Evolutionary conservation across 805 yeast genomes (phyloP).

Genomic region (Yamadazyma laniorum): DNA sequence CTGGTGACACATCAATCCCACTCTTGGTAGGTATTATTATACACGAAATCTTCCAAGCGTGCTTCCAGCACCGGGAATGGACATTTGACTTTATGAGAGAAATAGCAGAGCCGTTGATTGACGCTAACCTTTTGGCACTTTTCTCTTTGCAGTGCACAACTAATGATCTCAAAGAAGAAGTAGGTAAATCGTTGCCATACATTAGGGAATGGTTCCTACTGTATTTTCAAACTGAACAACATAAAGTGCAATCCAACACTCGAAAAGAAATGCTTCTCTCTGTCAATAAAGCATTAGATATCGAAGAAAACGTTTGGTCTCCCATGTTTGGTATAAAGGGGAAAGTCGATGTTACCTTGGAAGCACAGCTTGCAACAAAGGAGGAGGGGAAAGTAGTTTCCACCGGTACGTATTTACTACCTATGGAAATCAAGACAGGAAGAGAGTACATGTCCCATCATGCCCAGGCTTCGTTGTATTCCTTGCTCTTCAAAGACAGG

Average conservation of each 20-base stretch:
- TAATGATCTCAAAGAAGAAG: conserved; percentile 41
- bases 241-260: conserved; percentile 19
- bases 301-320: conserved; percentile 91
- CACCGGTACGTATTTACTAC: conserved; percentile 50
- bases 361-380: conserved; percentile 45
- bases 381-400: neutral
- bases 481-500: conserved; percentile 73
- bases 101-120: conserved; percentile 39
- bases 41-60: conserved; percentile 70
- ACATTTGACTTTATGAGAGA: conserved; percentile 36
- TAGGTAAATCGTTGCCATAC: conserved; percentile 49
- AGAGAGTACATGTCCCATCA: conserved; percentile 63
- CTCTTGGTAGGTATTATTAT: conserved; percentile 79
- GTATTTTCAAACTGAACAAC: conserved; percentile 32
- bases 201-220: conserved; percentile 52
- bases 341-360: conserved; percentile 81
- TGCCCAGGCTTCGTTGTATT: conserved; percentile 83
- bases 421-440: conserved; percentile 92
- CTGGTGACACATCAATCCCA: conserved; percentile 64
- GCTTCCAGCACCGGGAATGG: conserved; percentile 42
- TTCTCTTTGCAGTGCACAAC: conserved; percentile 47
- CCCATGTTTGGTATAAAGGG: conserved; percentile 90
- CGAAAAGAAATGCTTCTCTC: conserved; percentile 42
- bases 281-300: conserved; percentile 66
- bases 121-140: conserved; percentile 48